Evolutionary conservation across 768 basidiomycete genomes (phyloP), one percentile per base, ranked within the genome.

Genomic region (Trichaptum fuscoviolaceum): DNA sequence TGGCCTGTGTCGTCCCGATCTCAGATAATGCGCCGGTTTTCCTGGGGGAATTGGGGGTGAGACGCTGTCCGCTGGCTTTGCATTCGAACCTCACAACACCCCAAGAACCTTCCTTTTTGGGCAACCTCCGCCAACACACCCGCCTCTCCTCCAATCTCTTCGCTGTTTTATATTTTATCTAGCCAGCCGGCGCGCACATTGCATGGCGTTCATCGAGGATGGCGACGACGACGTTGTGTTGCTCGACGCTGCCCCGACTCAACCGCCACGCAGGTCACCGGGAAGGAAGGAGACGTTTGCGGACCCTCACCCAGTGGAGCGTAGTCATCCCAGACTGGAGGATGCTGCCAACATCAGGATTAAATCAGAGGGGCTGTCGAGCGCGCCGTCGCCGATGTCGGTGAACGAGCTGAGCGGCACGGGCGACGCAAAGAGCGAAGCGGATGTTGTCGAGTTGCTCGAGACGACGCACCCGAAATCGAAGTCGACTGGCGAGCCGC

Each of bases 11-110:
- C 42, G 42, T 52, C 42, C 42, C 42, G 42, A 52, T 52, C 42
- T 52, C 42, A 52, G 42, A 52, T 52, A 52, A 52, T 52, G 42
- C 42, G 42, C 42, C 42, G 42, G 42, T 52, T 52, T 52, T 52
- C 15, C 42, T 52, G 42, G 42, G 42, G 42, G 42, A 20, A 3
- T 52, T 52, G 42, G 42, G 42, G 42, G 42, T 52, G 42, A 52
- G 42, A 52, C 42, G 42, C 42, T 52, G 42, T 52, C 42, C 42
- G 42, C 42, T 52, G 42, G 42, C 42, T 52, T 52, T 52, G 42
- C 42, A 52, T 52, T 12, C 15, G 5, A 4, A 52, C 42, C 42
- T 52, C 42, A 52, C 42, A 52, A 52, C 42, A 52, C 42, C 42
- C 42, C 42, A 52, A 52, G 42, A 52, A 52, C 42, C 42, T 52